Evolutionary conservation across 805 yeast genomes (phyloP).

Genomic region (Starmerella geochares): DNA sequence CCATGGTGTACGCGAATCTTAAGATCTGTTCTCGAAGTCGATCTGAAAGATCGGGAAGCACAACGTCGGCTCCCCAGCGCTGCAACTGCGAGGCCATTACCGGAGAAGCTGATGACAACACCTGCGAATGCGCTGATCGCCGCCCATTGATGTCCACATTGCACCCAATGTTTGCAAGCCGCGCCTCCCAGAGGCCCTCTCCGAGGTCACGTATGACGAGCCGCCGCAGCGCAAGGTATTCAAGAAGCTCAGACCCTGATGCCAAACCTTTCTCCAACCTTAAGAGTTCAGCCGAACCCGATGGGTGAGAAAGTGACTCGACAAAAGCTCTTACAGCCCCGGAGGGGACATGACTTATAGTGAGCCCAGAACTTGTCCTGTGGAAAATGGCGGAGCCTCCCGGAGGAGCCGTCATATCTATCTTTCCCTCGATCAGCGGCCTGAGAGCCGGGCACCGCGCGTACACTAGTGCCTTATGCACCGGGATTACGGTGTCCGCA

Average conservation of each 20-base stretch:
- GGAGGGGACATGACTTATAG: constrained; percentile 4
- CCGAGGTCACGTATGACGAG: constrained; percentile 15
- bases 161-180: constrained; percentile 11
- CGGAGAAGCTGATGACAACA: constrained; percentile 14
- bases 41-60: neutral
- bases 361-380: neutral
- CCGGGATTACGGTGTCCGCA: neutral
- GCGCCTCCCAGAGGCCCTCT: constrained; percentile 20
- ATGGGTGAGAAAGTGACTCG: neutral
- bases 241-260: constrained; percentile 9
- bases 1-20: constrained; percentile 17
- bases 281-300: neutral
- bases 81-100: constrained; percentile 17
- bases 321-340: constrained; percentile 17
- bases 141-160: constrained; percentile 12
- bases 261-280: neutral
- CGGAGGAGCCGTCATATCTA: constrained; percentile 11
- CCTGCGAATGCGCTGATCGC: constrained; percentile 7
- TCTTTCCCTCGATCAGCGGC: neutral
- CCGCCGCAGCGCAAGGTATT: constrained; percentile 19
- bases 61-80: constrained; percentile 13
- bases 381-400: constrained; percentile 14
- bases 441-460: constrained; percentile 23
- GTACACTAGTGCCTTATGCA: constrained; percentile 17
- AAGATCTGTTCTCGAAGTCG: constrained; percentile 11